Percentiles rank a stretch among this genome's conserved stretches.
Evolutionary conservation across 2,329 filamentous ascomycete genomes (phyloP).

Genomic region (Pseudocercospora fuligena): DNA sequence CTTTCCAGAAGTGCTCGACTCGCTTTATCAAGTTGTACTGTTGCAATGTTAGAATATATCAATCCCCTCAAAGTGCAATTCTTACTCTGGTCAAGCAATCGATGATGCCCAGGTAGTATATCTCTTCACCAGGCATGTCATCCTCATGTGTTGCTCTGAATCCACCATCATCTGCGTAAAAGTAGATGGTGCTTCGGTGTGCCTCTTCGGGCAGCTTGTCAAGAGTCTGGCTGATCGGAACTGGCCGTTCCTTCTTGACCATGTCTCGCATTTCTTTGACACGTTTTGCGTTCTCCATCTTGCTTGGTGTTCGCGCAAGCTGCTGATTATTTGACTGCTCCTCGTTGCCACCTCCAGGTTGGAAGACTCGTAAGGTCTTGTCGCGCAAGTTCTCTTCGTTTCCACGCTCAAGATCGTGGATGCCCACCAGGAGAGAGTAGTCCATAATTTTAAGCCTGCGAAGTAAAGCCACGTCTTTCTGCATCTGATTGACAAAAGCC

Average conservation of each 20-base stretch:
- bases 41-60: neutral
- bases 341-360: slow-evolving; percentile 72
- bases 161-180: slow-evolving; percentile 92
- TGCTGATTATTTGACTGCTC: slow-evolving; percentile 40
- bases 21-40: slow-evolving; percentile 95
- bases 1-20: slow-evolving; percentile 96
- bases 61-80: slow-evolving; percentile 32
- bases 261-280: slow-evolving; percentile 88
- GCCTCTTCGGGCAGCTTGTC: slow-evolving; percentile 88
- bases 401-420: slow-evolving; percentile 86
- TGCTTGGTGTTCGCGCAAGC: slow-evolving; percentile 87
- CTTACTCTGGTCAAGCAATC: slow-evolving; percentile 96
- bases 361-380: slow-evolving; percentile 93
- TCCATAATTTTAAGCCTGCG: slow-evolving; percentile 97
- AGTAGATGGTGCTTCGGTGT: slow-evolving; percentile 73
- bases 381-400: slow-evolving; percentile 92
- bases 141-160: slow-evolving; percentile 92
- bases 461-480: slow-evolving; percentile 82
- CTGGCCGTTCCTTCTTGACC: slow-evolving; percentile 88
- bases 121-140: slow-evolving; percentile 80
- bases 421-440: slow-evolving; percentile 92
- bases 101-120: slow-evolving; percentile 98
- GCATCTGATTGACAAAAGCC: slow-evolving; percentile 85
- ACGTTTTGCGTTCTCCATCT: slow-evolving; percentile 88
- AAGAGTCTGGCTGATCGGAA: slow-evolving; percentile 84